Percentiles rank a stretch among this genome's conserved stretches.
phyloP scores from a whole-genome alignment of 106 monocot genomes.

The Platanthera zijinensis region DNA sequence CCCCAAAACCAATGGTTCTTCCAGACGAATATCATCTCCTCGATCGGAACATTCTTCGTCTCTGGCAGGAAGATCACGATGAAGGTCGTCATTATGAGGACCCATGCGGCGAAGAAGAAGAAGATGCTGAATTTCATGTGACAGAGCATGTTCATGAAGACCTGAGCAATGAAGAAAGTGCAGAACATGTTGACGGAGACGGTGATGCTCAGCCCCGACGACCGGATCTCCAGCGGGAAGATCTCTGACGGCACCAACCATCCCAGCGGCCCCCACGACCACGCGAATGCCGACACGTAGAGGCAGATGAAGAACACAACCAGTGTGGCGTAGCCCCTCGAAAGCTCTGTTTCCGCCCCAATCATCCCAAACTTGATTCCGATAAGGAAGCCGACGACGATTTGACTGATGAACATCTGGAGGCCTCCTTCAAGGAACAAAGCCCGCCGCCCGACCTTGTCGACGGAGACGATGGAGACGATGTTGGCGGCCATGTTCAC shows the following conservation, averaged over 20 bases:
- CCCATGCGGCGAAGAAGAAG: slow-evolving; percentile 30
- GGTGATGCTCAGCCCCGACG: slow-evolving; percentile 25
- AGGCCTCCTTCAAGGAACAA: slow-evolving; percentile 15
- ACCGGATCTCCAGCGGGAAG: slow-evolving; percentile 22
- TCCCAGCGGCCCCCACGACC: slow-evolving; percentile 30
- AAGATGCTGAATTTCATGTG: slow-evolving; percentile 28
- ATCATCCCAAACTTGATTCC: slow-evolving; percentile 9
- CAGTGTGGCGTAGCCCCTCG: background rate
- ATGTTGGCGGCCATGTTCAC: slow-evolving; percentile 36
- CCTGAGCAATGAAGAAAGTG: slow-evolving; percentile 28
- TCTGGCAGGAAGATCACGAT: slow-evolving; percentile 33
- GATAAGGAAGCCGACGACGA: slow-evolving; percentile 14
- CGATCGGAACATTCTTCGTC: slow-evolving; percentile 59
- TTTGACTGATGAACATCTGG: slow-evolving; percentile 18
- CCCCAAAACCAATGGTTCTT: slow-evolving; percentile 28
- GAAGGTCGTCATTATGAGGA: slow-evolving; percentile 20
- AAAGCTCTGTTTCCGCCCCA: background rate
- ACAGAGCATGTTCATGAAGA: slow-evolving; percentile 22
- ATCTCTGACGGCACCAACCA: slow-evolving; percentile 26
- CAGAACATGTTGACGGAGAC: slow-evolving; percentile 26
- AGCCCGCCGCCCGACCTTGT: slow-evolving; percentile 11
- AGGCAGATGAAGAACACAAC: slow-evolving; percentile 11
- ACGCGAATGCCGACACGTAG: slow-evolving; percentile 22
- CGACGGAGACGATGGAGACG: slow-evolving; percentile 27
- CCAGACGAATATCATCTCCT: slow-evolving; percentile 38